Conservation (phyloP, 768 basidiomycete species). For the Tulasnella sp. region DNA sequence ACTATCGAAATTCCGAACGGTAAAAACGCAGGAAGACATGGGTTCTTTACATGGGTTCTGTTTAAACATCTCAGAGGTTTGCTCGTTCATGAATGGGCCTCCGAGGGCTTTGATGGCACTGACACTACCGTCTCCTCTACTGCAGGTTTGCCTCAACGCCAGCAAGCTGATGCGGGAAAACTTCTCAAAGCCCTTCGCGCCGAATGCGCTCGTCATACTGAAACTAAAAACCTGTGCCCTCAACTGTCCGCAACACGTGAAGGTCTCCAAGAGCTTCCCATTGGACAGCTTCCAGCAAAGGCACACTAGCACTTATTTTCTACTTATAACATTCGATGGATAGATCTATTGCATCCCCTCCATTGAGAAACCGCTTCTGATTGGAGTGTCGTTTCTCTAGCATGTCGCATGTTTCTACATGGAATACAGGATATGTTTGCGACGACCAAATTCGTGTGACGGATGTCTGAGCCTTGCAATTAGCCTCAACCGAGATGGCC, state of each 20-base stretch:
- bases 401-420: no score
- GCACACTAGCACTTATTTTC: no score
- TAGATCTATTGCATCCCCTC: no score
- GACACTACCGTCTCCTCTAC: not conserved
- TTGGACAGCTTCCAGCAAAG: not conserved
- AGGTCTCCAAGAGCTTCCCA: not conserved
- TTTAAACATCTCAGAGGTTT: not conserved
- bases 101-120: not conserved
- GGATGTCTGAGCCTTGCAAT: no score
- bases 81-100: not conserved
- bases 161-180: not conserved
- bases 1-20: not conserved
- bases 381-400: no score
- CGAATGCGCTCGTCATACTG: not conserved
- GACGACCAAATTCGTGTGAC: no score
- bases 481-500: no score
- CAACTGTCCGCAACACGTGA: not conserved
- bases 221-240: not conserved
- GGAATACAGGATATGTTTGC: no score
- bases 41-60: not conserved
- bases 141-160: not conserved
- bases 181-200: not conserved
- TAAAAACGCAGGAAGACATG: not conserved
- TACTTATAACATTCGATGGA: no score
- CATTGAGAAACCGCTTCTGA: not conserved